These are phyloP conservation scores for Colletotrichum cereale DNA, from an alignment of 2,329 filamentous ascomycete genomes.

Conservation along the genomic window DNA sequence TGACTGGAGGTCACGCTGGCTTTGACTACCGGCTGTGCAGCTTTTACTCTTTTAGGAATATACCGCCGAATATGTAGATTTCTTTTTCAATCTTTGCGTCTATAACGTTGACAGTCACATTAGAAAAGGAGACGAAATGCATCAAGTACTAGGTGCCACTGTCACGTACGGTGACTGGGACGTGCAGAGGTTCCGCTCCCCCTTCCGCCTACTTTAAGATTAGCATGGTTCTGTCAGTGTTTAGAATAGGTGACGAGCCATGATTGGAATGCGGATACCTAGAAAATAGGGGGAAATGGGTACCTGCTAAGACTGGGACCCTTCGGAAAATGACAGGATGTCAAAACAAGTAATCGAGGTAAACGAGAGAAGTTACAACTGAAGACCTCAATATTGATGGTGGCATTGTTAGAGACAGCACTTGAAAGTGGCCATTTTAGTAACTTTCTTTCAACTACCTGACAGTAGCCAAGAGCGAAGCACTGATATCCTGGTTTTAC, in stretches of 20 bases:
- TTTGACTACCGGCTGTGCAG: slow-evolving; percentile 42
- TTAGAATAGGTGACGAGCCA: too few relatives aligned
- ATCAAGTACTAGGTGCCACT: slow-evolving; percentile 30
- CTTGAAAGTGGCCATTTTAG: not conserved
- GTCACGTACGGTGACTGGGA: too few relatives aligned
- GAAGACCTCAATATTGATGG: not conserved
- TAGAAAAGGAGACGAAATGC: slow-evolving; percentile 36
- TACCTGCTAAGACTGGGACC: not conserved
- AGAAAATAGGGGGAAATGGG: not conserved
- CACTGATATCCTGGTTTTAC: too few relatives aligned
- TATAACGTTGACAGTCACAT: slow-evolving; percentile 28
- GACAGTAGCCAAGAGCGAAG: not conserved
- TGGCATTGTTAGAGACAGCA: not conserved
- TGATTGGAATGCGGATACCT: not conserved
- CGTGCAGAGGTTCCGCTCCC: too few relatives aligned
- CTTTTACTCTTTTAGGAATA: slow-evolving; percentile 40
- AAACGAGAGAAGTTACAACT: not conserved
- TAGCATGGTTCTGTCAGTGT: too few relatives aligned
- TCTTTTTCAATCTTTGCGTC: slow-evolving; percentile 39
- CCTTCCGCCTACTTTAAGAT: too few relatives aligned
- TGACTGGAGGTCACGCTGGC: slow-evolving; percentile 46
- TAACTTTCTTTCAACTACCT: not conserved
- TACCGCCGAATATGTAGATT: slow-evolving; percentile 48
- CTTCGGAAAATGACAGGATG: not conserved
- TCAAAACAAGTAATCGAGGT: not conserved